Evolutionary conservation across 2,329 filamentous ascomycete species (phyloP).

Genomic region (Hymenoscyphus scutula): DNA sequence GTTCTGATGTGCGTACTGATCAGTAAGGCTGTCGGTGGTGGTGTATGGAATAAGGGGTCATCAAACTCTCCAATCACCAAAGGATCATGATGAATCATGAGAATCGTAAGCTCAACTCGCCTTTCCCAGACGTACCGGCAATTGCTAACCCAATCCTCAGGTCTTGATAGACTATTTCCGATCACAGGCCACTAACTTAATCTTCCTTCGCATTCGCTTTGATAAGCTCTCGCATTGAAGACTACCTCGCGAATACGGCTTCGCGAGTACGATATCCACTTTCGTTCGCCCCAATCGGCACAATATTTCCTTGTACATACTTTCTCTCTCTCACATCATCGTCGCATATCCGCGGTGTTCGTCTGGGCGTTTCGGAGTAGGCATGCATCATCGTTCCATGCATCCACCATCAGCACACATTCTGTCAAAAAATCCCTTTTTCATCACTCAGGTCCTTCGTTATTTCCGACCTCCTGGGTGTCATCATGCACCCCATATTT

Average conservation of each 20-base stretch:
- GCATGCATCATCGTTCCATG: no score
- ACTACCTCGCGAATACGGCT: no score
- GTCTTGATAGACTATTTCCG: neutral
- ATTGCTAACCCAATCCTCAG: neutral
- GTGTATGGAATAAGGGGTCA: slow-evolving; percentile 11
- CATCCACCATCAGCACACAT: no score
- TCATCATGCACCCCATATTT: no score
- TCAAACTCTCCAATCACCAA: slow-evolving; percentile 13
- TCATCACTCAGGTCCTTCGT: no score
- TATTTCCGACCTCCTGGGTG: no score
- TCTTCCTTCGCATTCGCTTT: neutral
- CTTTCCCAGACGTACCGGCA: neutral
- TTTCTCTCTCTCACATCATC: neutral
- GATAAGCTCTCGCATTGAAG: neutral
- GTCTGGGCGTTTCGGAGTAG: slow-evolving; percentile 9
- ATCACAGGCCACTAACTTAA: neutral
- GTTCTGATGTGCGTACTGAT: slow-evolving; percentile 15
- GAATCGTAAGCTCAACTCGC: neutral
- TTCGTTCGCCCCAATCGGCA: no score
- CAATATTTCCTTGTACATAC: slow-evolving; percentile 7
- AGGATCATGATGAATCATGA: neutral
- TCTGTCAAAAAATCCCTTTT: no score
- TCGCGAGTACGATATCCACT: no score
- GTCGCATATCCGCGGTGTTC: slow-evolving; percentile 2
- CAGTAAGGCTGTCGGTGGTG: slow-evolving; percentile 15